Evolutionary conservation across 306 rosid species (phyloP).

Genomic region (Dryas octopetala): DNA sequence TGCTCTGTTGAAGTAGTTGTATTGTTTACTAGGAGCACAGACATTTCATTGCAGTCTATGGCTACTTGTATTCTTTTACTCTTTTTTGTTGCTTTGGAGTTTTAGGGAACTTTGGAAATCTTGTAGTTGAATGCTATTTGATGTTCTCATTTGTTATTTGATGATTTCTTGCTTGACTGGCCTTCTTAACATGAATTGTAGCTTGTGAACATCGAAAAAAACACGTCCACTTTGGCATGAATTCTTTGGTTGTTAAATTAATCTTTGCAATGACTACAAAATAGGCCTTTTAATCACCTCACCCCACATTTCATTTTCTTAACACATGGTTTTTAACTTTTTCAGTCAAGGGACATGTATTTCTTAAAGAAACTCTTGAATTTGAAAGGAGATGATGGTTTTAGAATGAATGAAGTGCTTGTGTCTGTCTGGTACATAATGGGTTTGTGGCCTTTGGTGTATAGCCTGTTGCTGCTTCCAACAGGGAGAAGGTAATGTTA

Average conservation of each 20-base stretch:
- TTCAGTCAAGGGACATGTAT: slow-evolving; percentile 73
- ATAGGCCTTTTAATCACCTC: neutral
- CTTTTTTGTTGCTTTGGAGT: slow-evolving; percentile 5
- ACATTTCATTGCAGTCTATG: neutral
- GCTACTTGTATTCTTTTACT: neutral
- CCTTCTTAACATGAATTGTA: neutral
- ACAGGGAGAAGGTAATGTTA: slow-evolving; percentile 78
- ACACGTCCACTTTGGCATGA: neutral
- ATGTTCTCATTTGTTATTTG: neutral
- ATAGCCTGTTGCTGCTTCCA: slow-evolving; percentile 80
- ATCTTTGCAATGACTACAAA: neutral
- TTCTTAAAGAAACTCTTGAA: slow-evolving; percentile 75
- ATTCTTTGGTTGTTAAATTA: neutral
- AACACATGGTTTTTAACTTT: neutral
- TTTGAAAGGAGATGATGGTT: slow-evolving; percentile 82
- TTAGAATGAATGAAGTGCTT: slow-evolving; percentile 77
- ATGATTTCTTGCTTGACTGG: neutral
- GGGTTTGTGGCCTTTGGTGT: slow-evolving; percentile 93
- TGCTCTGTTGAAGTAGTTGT: neutral
- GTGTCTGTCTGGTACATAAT: slow-evolving; percentile 83
- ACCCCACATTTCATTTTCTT: neutral
- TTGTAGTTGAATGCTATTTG: too few species aligned
- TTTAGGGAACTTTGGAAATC: too few species aligned
- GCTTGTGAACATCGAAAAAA: neutral
- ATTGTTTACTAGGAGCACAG: neutral